Percentiles rank a stretch among this genome's conserved stretches.
phyloP scores from a whole-genome alignment of 2,329 filamentous ascomycete species.

The Leptographium procerum region DNA sequence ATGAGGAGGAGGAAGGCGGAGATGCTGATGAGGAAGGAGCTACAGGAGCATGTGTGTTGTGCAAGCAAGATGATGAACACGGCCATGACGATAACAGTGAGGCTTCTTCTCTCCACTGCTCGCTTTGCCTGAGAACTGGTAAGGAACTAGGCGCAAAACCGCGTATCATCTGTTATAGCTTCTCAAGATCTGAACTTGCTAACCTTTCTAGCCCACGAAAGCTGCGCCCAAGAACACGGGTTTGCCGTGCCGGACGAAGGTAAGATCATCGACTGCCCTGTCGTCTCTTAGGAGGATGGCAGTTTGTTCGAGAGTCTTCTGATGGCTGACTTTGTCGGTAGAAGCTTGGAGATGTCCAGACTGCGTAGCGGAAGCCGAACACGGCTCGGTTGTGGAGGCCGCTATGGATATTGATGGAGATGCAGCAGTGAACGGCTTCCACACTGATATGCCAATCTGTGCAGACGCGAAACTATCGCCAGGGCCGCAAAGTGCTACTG shows the following conservation, averaged over 20 bases:
- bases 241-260: conserved; percentile 51
- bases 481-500: conserved; percentile 53
- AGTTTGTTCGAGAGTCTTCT: neutral
- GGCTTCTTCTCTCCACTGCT: conserved; percentile 64
- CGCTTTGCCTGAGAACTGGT: conserved; percentile 74
- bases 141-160: conserved; percentile 26
- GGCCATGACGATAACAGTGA: conserved; percentile 76
- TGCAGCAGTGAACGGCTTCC: neutral
- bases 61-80: conserved; percentile 69
- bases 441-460: conserved; percentile 11
- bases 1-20: conserved; percentile 53
- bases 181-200: conserved; percentile 20
- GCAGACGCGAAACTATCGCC: conserved; percentile 50
- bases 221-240: conserved; percentile 69
- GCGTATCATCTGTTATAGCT: conserved; percentile 1
- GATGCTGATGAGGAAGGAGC: conserved; percentile 44
- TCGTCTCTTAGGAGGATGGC: neutral
- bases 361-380: conserved; percentile 26
- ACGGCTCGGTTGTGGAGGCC: conserved; percentile 16
- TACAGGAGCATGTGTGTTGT: conserved; percentile 52
- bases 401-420: conserved; percentile 10
- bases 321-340: conserved; percentile 8
- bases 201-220: conserved; percentile 64
- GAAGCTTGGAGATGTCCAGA: conserved; percentile 41
- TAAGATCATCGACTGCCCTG: conserved; percentile 28